These are phyloP conservation scores for Lotmaria passim DNA, from an alignment of 208 protist species.

Conservation along the genomic window DNA sequence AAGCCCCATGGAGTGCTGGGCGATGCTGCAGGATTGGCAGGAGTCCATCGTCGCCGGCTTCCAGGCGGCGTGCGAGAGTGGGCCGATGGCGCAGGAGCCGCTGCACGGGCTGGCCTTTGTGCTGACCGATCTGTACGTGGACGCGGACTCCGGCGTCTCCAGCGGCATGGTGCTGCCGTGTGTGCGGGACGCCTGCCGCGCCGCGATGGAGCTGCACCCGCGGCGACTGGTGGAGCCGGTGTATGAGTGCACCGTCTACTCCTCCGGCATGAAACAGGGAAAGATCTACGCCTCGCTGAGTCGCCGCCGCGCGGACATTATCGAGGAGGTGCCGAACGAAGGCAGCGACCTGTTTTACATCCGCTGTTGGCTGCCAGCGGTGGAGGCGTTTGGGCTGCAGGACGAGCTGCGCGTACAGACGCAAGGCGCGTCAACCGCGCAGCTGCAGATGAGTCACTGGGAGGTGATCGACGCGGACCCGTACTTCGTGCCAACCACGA, in stretches of 20 bases:
- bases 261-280: constrained; percentile 78
- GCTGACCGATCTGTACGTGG: constrained; percentile 69
- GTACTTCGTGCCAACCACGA: constrained; percentile 96
- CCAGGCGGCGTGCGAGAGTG: constrained; percentile 92
- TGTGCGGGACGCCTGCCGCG: constrained; percentile 93
- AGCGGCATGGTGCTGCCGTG: constrained; percentile 94
- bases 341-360: constrained; percentile 97
- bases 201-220: constrained; percentile 92
- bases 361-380: constrained; percentile 94
- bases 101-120: constrained; percentile 93
- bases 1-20: constrained; percentile 25
- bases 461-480: constrained; percentile 94
- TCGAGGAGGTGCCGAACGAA: constrained; percentile 97
- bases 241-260: constrained; percentile 98
- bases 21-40: constrained; percentile 60
- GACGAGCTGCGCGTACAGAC: constrained; percentile 94
- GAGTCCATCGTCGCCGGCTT: constrained; percentile 96
- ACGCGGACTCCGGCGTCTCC: constrained; percentile 54
- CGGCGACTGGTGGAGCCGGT: constrained; percentile 96
- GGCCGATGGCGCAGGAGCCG: constrained; percentile 98
- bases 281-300: constrained; percentile 90
- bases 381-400: constrained; percentile 98
- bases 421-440: constrained; percentile 95
- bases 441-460: constrained; percentile 97
- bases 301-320: constrained; percentile 90